A percentile compares a stretch with the other conserved stretches of the same genome.
These are phyloP conservation scores for Aspergillus ochraceus DNA, from an alignment of 2,329 filamentous ascomycete species.

Conservation along the genomic window DNA sequence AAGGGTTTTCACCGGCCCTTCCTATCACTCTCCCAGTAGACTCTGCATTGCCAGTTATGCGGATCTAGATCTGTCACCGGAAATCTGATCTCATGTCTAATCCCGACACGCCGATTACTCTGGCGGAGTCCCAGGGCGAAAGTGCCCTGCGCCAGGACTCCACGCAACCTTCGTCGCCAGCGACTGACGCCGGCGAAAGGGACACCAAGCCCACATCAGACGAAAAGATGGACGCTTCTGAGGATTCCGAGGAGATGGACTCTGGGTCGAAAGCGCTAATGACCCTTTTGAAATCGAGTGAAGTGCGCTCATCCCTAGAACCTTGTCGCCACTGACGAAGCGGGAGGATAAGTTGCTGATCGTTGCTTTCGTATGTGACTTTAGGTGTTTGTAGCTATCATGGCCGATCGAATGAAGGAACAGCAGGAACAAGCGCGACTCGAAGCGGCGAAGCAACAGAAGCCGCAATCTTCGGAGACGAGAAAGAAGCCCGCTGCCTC, in stretches of 20 bases:
- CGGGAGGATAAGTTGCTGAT: slow-evolving; percentile 1
- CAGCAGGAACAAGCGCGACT: slow-evolving; percentile 46
- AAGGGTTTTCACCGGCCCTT: not conserved
- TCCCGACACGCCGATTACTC: slow-evolving; percentile 26
- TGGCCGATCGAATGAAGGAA: slow-evolving; percentile 52
- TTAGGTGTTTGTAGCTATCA: slow-evolving; percentile 50
- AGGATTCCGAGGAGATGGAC: slow-evolving; percentile 43
- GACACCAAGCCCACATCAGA: slow-evolving; percentile 7
- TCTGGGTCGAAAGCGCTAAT: slow-evolving; percentile 46
- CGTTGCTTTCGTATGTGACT: not conserved
- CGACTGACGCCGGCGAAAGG: slow-evolving; percentile 18
- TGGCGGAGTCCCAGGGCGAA: slow-evolving; percentile 26
- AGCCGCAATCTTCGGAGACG: slow-evolving; percentile 20
- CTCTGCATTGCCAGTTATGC: not conserved
- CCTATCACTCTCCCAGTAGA: not conserved
- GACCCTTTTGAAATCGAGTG: slow-evolving; percentile 48
- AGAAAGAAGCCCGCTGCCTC: slow-evolving; percentile 27
- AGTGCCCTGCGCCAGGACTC: slow-evolving; percentile 28
- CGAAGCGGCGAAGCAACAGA: slow-evolving; percentile 33
- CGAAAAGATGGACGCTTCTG: slow-evolving; percentile 15
- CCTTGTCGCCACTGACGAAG: not conserved
- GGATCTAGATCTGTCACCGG: not conserved
- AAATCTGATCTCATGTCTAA: slow-evolving; percentile 22
- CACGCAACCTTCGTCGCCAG: slow-evolving; percentile 32
- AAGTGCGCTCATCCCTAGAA: slow-evolving; percentile 24